Conservation (phyloP, 2,329 filamentous ascomycete species). For the Epichloe baconii region DNA sequence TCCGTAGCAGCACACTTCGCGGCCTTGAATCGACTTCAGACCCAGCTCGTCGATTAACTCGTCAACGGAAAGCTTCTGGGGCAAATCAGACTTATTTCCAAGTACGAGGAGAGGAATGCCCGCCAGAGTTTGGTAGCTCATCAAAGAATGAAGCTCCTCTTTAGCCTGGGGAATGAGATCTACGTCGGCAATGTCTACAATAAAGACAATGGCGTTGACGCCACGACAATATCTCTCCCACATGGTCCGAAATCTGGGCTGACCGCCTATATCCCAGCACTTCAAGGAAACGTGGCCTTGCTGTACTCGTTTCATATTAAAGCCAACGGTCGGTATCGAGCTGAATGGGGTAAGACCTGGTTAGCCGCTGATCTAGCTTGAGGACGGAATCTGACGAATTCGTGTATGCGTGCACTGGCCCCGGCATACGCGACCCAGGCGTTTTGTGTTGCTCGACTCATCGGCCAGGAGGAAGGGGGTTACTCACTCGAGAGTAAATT, state of each 20-base stretch:
- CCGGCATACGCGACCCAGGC: background rate
- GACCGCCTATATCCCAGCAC: conserved; percentile 97
- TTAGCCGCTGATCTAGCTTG: background rate
- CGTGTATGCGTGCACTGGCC: background rate
- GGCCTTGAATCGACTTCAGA: conserved; percentile 75
- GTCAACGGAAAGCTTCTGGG: conserved; percentile 82
- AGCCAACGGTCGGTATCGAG: conserved; percentile 95
- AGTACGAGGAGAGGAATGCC: conserved; percentile 89
- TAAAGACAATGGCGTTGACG: conserved; percentile 96
- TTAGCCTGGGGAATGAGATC: conserved; percentile 70
- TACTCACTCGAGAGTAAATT: conserved; percentile 95
- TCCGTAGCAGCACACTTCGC: conserved; percentile 96
- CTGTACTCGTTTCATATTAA: conserved; percentile 98
- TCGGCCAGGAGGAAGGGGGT: background rate
- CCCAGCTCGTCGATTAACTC: conserved; percentile 89
- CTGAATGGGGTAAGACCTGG: conserved; percentile 34
- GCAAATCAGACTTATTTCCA: conserved; percentile 93
- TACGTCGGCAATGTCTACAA: conserved; percentile 88
- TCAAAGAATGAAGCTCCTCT: conserved; percentile 82
- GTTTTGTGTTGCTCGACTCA: background rate
- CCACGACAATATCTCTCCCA: conserved; percentile 98
- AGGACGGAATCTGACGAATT: background rate
- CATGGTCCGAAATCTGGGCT: conserved; percentile 95
- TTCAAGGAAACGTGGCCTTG: conserved; percentile 97
- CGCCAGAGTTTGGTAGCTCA: conserved; percentile 71